Evolutionary conservation across 164 flowering plant species (phyloP), one percentile per base, ranked within the genome.

Genomic region (Chloranthus sessilifolius): DNA sequence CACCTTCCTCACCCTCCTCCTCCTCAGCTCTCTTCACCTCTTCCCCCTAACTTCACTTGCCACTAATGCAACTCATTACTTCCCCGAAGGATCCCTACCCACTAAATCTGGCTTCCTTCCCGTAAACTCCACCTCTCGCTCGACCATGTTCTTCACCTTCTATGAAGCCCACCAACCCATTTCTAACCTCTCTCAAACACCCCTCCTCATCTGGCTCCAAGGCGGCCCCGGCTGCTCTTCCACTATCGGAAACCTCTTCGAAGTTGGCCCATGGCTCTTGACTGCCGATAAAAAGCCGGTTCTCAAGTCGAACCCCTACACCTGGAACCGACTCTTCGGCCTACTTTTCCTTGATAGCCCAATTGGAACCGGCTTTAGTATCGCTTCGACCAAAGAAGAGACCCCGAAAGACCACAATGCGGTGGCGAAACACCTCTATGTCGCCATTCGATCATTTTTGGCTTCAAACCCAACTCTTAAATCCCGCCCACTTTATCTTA

Each of bases 181-280:
- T 47, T 58, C 76, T 16, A 34, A 74, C 20, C n/a, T n/a, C 39
- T 48, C 77, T 14, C 41, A 73, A 50, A 82, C 87, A 63, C 95
- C 95, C 2, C 56, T 82, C n/a, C 53, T 85, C 35, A 51, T 82
- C 12, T 85, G 95, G 88, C 88, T 85, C 49, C 88, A 85, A 56
- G 95, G 88, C 5, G 88, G 94, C 47, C 95, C 95, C 15, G 95
- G 89, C 9, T 85, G 89, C 68, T 85, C 95, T 34, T 85, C 89
- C 49, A 61, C 74, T 85, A 7, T 65, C 10, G 87, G 77, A 15
- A 85, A 85, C 66, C 78, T 80, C 64, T 69, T 59, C 28, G 89
- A 82, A 57, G 77, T 82, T 8, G 89, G 87, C 2, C 95, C 87
- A 0, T 85, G 81, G 81, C 76, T 62, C 0, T 67, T 81, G 11